Evolutionary conservation across 371 early-diverging fungal species (phyloP), one percentile per base, ranked within the genome.

Genomic region (Mucor saturninus): DNA sequence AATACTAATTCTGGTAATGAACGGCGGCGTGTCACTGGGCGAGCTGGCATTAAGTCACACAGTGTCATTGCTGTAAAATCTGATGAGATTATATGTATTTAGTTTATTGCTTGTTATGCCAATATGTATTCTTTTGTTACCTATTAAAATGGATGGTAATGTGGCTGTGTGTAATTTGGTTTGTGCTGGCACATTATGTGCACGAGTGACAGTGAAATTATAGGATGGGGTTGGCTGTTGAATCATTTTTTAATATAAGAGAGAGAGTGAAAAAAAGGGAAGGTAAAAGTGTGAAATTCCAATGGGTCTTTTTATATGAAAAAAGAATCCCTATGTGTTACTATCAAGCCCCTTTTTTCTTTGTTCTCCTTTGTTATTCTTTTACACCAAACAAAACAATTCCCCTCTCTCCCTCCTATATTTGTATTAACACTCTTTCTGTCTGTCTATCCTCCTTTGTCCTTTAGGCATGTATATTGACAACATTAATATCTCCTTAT

Each of bases 1-100:
- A 72, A 80, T 4, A 80, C 69, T 4, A 76, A 67, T 59, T 77
- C 81, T 28, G 81, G 81, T 42, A 80, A 56, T 8, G 76, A 73
- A 9, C 68, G 69, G 7, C 38, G 48, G 14, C 62, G 55, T 42
- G 37, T 43, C 21, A 30, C 45, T 21, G 40, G 32, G 39, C 69
- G 60, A 28, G 63, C 66, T 5, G 57, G 62, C 31, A 73, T 69
- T 11, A 73, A 54, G 54, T 73, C 73, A 46, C 73, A 69, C n/a
- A 73, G 37, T 10, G 66, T 73, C 61, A 69, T 66, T 8, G 73
- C 73, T 26, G 65, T 72, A 31, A 65, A 69, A 50, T 68, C 71
- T 70, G 37, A 4, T 43, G 14, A n/a, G 15, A 8, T 5, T 7
- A 7, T 3, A 21, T 21, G 3, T 21, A 21, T 21, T 46, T 46